A percentile compares a stretch with the other conserved stretches of the same genome.
These are phyloP conservation scores for Erucastrum elatum DNA, from an alignment of 345 rosid genomes.

Conservation along the genomic window DNA sequence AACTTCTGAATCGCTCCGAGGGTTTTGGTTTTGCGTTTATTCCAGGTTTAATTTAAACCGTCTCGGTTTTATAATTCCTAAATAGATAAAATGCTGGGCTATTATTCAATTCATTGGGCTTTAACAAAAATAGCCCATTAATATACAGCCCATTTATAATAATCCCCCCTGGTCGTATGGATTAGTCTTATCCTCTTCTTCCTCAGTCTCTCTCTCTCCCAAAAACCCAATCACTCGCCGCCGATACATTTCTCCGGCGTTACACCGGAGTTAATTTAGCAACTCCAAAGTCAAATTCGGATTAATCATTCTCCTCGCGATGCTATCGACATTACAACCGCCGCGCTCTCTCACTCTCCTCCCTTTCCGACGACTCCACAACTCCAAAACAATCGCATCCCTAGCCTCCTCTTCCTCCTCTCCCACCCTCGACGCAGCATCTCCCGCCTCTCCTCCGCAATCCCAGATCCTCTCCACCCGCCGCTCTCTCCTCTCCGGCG, in stretches of 20 bases:
- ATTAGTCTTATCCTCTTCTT: conserved; percentile 18
- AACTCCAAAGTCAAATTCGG: neutral
- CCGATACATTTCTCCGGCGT: conserved; percentile 19
- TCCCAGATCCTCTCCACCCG: neutral
- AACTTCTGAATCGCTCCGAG: neutral
- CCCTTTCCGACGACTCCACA: conserved; percentile 42
- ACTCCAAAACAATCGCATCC: conserved; percentile 29
- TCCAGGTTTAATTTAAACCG: neutral
- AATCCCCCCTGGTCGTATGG: neutral
- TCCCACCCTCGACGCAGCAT: neutral
- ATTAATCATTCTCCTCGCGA: neutral
- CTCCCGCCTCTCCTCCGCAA: neutral
- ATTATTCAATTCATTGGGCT: neutral
- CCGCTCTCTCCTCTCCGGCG: neutral
- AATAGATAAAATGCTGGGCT: neutral
- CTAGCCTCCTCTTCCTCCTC: conserved; percentile 17
- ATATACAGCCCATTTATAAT: neutral
- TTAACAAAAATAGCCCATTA: neutral
- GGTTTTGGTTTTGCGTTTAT: neutral
- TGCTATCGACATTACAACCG: conserved; percentile 53
- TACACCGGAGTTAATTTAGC: neutral
- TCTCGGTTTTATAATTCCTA: neutral
- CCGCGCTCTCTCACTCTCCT: conserved; percentile 53
- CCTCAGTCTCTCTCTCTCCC: neutral
- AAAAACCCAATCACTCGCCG: conserved; percentile 25